A percentile compares a stretch with the other conserved stretches of the same genome.
Conservation (phyloP, 2,329 filamentous ascomycete species). For the Fusarium newnesense region DNA sequence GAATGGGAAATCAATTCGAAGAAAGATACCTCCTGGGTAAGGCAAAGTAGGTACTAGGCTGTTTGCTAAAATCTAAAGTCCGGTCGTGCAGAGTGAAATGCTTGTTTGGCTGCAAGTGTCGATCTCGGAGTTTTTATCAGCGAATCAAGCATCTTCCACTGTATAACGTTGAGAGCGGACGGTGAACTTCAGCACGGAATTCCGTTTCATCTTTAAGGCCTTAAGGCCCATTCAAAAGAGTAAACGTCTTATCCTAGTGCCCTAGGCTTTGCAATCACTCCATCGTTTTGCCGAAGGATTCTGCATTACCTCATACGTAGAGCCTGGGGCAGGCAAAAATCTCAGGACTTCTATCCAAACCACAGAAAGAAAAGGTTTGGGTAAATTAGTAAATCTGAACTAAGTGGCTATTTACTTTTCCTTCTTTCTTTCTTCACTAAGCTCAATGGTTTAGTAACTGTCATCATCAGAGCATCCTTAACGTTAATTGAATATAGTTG, state of each 20-base stretch:
- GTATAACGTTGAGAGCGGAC: neutral
- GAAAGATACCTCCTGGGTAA: neutral
- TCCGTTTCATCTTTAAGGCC: neutral
- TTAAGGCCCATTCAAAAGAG: neutral
- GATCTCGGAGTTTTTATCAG: neutral
- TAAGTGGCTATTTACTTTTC: no score
- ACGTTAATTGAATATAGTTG: neutral
- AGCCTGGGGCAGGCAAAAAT: neutral
- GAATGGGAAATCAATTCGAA: conserved; percentile 19
- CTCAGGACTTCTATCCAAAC: neutral
- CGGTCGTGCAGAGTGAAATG: neutral
- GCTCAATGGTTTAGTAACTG: no score
- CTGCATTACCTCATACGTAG: neutral
- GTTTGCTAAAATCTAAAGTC: neutral
- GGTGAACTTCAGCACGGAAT: neutral
- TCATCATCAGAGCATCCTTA: neutral
- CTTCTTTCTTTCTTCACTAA: no score
- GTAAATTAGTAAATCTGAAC: neutral
- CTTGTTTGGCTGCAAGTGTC: neutral
- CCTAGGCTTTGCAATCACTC: neutral
- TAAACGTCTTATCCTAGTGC: neutral
- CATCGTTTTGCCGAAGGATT: neutral
- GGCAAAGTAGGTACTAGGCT: no score
- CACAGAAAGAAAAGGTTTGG: neutral
- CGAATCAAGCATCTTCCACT: neutral